Base-by-base conservation (phyloP, 441 rosid genomes). In the Euphorbia schlechtendalii region DNA sequence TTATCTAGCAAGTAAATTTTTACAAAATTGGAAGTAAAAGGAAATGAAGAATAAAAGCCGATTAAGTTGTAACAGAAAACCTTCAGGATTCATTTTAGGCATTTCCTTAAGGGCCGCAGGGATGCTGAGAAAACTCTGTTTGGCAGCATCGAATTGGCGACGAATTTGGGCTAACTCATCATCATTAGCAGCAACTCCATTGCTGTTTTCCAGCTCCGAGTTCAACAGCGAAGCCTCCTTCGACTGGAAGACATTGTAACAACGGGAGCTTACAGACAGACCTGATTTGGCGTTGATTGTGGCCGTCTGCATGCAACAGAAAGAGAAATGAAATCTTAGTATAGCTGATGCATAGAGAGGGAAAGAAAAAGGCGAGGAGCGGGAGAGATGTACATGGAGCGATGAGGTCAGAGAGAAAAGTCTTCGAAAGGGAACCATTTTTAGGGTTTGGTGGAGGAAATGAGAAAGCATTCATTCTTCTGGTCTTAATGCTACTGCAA, bases 31-130 rank as follows among this genome's bases (percentile, higher is more conserved):
- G 22, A 20, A 2, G 6, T 45, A 59, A 38, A 61, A 41, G 48
- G 56, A 34, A n/a, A 17, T 48, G 52, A 12, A 0, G 20, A 17
- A 27, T 7, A 41, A 21, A 24, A 2, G 7, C 14, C 46, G 46
- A 12, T 41, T 5, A 28, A 21, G 22, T n/a, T n/a, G 28, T 41
- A 24, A n/a, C 17, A 64, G 48, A 28, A 48, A 69, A 90, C 98
- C 98, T 86, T 85, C 74, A 46, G 96, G 98, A 73, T 86, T 82
- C 92, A 84, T 82, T 81, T 84, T 92, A 3, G 92, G 87, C 95
- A 82, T 81, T 69, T 53, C 79, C 61, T 78, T 80, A 0, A 89
- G 70, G 0, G 87, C 81, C 59, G 74, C 85, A 2, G 96, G 96
- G 75, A 87, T 87, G 73, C 78, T 80, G 63, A 81, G 71, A 80